Percentiles rank a stretch among this genome's conserved stretches.
Conservation (phyloP, 1,139 yeast species). For the Insectozyma bohioensis region DNA sequence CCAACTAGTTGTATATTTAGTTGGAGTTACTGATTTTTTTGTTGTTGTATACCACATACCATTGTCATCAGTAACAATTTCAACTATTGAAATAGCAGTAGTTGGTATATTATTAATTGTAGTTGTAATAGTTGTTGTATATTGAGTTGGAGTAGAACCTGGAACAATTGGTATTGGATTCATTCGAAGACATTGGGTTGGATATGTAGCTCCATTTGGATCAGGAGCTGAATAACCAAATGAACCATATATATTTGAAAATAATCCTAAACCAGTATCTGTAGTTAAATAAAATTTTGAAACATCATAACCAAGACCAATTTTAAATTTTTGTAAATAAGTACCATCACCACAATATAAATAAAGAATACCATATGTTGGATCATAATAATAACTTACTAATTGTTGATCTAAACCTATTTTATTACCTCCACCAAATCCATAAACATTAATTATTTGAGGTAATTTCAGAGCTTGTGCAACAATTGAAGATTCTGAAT, state of each 20-base stretch:
- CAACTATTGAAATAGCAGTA: slow-evolving; percentile 14
- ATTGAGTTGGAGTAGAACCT: neutral
- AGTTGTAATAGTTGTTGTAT: neutral
- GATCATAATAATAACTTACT: slow-evolving; percentile 14
- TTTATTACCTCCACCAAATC: slow-evolving; percentile 31
- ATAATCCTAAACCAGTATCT: slow-evolving; percentile 18
- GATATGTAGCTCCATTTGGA: slow-evolving; percentile 12
- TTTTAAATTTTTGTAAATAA: slow-evolving; percentile 18
- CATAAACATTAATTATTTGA: slow-evolving; percentile 27
- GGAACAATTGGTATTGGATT: slow-evolving; percentile 12
- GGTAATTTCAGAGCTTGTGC: slow-evolving; percentile 19
- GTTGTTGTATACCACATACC: slow-evolving; percentile 10
- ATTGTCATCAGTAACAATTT: slow-evolving; percentile 4
- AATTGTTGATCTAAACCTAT: slow-evolving; percentile 23
- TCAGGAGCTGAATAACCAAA: slow-evolving; percentile 22
- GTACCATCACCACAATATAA: slow-evolving; percentile 12
- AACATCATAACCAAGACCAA: slow-evolving; percentile 24
- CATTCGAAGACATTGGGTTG: slow-evolving; percentile 15
- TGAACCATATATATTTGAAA: slow-evolving; percentile 12
- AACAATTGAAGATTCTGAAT: slow-evolving; percentile 19
- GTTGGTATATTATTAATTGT: neutral
- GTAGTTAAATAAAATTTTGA: slow-evolving; percentile 15
- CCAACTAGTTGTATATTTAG: slow-evolving; percentile 4
- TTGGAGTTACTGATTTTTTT: too few relatives aligned
- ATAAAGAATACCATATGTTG: slow-evolving; percentile 24